Percentiles rank a stretch among this genome's conserved stretches.
phyloP scores from a whole-genome alignment of 805 yeast genomes.

The Jamesozyma rosinii region DNA sequence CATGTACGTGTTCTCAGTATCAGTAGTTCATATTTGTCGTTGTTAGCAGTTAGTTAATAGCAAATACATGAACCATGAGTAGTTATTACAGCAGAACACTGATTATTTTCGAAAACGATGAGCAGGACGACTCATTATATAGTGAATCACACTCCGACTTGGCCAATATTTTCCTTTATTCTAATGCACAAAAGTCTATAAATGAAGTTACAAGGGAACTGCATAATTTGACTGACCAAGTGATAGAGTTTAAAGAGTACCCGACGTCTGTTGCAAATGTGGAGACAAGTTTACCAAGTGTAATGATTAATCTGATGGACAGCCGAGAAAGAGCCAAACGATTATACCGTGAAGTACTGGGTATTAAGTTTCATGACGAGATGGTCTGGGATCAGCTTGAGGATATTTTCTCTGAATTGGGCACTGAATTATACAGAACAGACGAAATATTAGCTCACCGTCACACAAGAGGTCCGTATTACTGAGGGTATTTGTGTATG shows the following conservation, averaged over 20 bases:
- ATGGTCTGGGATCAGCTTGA: slow-evolving; percentile 10
- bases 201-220: slow-evolving; percentile 10
- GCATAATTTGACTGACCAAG: slow-evolving; percentile 12
- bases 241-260: slow-evolving; percentile 3
- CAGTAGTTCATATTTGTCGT: no score
- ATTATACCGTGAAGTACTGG: slow-evolving; percentile 11
- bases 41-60: no score
- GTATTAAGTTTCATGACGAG: slow-evolving; percentile 6
- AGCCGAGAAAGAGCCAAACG: slow-evolving; percentile 18
- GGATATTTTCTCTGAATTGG: slow-evolving; percentile 8
- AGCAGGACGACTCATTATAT: not conserved
- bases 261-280: slow-evolving; percentile 2
- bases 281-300: slow-evolving; percentile 6
- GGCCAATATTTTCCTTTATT: not conserved
- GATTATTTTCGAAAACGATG: not conserved
- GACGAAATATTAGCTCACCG: slow-evolving; percentile 12
- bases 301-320: slow-evolving; percentile 11
- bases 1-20: no score
- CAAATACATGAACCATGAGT: no score
- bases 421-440: slow-evolving; percentile 11
- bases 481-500: slow-evolving; percentile 4
- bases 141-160: not conserved
- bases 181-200: slow-evolving; percentile 3
- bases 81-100: not conserved
- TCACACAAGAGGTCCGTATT: slow-evolving; percentile 13